Conservation (phyloP, 768 basidiomycete genomes). For the Rhodotorula paludigena region DNA sequence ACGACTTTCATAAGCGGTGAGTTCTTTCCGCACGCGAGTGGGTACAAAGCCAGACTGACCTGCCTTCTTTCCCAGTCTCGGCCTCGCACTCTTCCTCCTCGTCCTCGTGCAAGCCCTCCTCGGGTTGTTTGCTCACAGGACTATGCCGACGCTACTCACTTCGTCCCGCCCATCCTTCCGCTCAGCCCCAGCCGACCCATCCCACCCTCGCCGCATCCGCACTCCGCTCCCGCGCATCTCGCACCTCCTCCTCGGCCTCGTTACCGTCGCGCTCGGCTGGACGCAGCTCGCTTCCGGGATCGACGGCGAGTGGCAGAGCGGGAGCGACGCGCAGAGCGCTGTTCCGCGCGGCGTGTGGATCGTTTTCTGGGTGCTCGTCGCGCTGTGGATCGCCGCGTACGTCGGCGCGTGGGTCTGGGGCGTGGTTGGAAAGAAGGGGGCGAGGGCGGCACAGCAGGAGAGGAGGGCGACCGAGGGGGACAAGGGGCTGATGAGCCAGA, state of each 20-base stretch:
- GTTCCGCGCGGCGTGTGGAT: neutral
- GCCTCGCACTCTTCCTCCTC: constrained; percentile 13
- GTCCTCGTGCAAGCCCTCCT: constrained; percentile 6
- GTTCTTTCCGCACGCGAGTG: too few species aligned
- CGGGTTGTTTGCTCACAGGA: constrained; percentile 4
- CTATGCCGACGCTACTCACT: neutral
- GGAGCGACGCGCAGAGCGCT: too few species aligned
- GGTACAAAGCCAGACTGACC: too few species aligned
- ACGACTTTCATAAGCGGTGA: neutral
- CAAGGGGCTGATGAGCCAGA: neutral
- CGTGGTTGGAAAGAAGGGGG: neutral
- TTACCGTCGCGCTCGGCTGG: constrained; percentile 2
- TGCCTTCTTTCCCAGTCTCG: neutral
- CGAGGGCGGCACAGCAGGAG: neutral
- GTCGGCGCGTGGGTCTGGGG: neutral
- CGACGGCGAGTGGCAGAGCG: neutral
- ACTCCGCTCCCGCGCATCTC: neutral
- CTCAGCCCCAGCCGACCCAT: neutral
- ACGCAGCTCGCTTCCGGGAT: neutral
- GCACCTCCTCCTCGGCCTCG: constrained; percentile 10
- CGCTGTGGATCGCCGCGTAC: neutral
- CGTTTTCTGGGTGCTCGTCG: constrained; percentile 4
- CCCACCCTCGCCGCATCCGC: neutral
- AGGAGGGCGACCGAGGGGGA: neutral
- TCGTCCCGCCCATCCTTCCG: neutral